A percentile compares a stretch with the other conserved stretches of the same genome.
Evolutionary conservation across 2,329 filamentous ascomycete species (phyloP).

Genomic region (Phaeosphaeriaceae sp.): DNA sequence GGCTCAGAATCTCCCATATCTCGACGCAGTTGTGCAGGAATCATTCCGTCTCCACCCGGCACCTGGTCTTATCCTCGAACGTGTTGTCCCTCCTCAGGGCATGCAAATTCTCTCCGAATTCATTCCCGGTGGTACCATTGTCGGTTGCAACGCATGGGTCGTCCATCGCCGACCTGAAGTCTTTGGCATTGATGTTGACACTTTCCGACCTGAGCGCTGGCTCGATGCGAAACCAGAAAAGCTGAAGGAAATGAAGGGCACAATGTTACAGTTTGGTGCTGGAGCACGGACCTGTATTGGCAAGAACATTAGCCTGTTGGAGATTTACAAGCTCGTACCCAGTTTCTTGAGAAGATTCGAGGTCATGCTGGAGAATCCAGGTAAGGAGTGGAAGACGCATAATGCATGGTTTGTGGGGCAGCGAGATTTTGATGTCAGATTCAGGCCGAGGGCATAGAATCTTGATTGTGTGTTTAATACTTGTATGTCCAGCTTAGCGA

Average conservation of each 20-base stretch:
- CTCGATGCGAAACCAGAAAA: conserved; percentile 61
- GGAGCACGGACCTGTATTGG: conserved; percentile 73
- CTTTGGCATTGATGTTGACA: conserved; percentile 72
- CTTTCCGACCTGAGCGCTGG: conserved; percentile 74
- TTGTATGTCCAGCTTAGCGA: neutral
- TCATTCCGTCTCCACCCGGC: conserved; percentile 79
- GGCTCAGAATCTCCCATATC: conserved; percentile 73
- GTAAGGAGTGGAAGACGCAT: conserved; percentile 54
- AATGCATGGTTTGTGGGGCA: conserved; percentile 64
- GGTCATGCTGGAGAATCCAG: conserved; percentile 51
- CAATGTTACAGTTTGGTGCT: conserved; percentile 78
- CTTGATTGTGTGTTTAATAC: neutral
- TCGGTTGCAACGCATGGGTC: conserved; percentile 78
- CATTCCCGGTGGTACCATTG: conserved; percentile 73
- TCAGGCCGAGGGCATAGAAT: conserved; percentile 39
- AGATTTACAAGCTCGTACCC: conserved; percentile 60
- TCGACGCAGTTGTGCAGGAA: conserved; percentile 81
- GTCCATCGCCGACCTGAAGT: conserved; percentile 72
- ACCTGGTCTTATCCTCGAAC: conserved; percentile 74
- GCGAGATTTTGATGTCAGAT: conserved; percentile 53
- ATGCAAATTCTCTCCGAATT: conserved; percentile 67
- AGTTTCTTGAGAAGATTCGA: conserved; percentile 71
- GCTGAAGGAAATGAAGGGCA: conserved; percentile 70
- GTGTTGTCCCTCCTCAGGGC: conserved; percentile 71
- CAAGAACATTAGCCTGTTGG: conserved; percentile 58